Evolutionary conservation across 805 yeast species (phyloP).

Genomic region (Lipomyces sp.): DNA sequence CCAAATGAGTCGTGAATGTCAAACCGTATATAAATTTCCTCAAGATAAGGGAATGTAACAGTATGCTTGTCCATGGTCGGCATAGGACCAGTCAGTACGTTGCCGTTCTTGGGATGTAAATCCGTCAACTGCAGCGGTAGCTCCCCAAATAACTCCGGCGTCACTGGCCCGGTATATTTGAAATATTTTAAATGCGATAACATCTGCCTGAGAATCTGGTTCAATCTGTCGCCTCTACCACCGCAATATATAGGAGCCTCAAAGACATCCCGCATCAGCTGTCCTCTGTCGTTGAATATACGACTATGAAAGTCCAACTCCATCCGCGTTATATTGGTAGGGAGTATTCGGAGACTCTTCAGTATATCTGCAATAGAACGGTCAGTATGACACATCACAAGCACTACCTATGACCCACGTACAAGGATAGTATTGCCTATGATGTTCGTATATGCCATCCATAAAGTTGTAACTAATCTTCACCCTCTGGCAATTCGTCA

Average conservation of each 20-base stretch:
- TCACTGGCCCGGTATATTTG: slow-evolving; percentile 16
- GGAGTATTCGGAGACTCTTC: slow-evolving; percentile 1
- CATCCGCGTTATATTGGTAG: background rate
- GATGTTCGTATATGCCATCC: slow-evolving; percentile 3
- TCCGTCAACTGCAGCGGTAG: background rate
- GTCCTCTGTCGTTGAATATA: background rate
- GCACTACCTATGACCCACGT: background rate
- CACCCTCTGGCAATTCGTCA: background rate
- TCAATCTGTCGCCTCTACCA: slow-evolving; percentile 18
- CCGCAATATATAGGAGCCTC: slow-evolving; percentile 14
- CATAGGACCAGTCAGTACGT: background rate
- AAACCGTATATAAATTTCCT: slow-evolving; percentile 6
- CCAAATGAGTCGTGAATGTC: slow-evolving; percentile 16
- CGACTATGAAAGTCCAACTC: slow-evolving; percentile 3
- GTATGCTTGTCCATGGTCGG: background rate
- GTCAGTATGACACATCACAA: background rate
- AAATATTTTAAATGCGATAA: slow-evolving; percentile 1
- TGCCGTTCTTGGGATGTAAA: background rate
- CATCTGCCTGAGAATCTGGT: slow-evolving; percentile 1
- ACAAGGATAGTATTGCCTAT: slow-evolving; percentile 10
- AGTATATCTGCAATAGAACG: background rate
- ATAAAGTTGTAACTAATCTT: slow-evolving; percentile 5
- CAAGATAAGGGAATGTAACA: slow-evolving; percentile 13
- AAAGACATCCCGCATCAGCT: slow-evolving; percentile 9
- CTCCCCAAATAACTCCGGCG: slow-evolving; percentile 19